Conservation (phyloP, 495 filamentous ascomycete species). For the Penicillium fimorum region DNA sequence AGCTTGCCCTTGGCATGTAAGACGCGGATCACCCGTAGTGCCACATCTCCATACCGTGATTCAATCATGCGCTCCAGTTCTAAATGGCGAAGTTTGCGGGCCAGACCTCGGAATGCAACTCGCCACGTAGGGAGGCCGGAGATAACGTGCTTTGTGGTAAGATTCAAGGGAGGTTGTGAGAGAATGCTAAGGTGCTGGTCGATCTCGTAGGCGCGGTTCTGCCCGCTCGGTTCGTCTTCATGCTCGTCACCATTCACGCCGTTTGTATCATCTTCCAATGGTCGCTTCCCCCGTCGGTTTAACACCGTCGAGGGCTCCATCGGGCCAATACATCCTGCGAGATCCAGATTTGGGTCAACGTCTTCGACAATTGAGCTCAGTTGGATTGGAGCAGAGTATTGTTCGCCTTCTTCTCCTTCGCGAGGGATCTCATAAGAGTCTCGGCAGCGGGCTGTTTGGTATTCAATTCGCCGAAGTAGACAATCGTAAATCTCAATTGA, state of each 20-base stretch:
- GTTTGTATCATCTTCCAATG: conserved; percentile 31
- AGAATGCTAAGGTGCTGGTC: conserved; percentile 77
- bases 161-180: conserved; percentile 64
- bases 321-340: conserved; percentile 40
- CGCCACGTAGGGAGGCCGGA: conserved; percentile 70
- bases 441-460: conserved; percentile 64
- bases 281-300: conserved; percentile 37
- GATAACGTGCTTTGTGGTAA: conserved; percentile 49
- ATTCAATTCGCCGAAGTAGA: conserved; percentile 67
- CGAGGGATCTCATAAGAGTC: conserved; percentile 54
- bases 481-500: conserved; percentile 74
- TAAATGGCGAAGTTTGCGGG: conserved; percentile 62
- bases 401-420: conserved; percentile 52
- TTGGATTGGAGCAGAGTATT: conserved; percentile 38
- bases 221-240: conserved; percentile 35
- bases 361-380: conserved; percentile 37
- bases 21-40: conserved; percentile 75
- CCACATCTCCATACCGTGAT: conserved; percentile 69
- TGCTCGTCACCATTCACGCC: conserved; percentile 34
- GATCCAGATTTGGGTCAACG: conserved; percentile 41
- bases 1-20: conserved; percentile 83
- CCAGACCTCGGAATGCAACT: conserved; percentile 70
- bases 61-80: conserved; percentile 79
- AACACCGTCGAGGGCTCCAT: conserved; percentile 22
- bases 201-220: conserved; percentile 51